Percentiles rank a stretch among this genome's conserved stretches.
Conservation (phyloP, 495 filamentous ascomycete species). For the Neurospora sp. region DNA sequence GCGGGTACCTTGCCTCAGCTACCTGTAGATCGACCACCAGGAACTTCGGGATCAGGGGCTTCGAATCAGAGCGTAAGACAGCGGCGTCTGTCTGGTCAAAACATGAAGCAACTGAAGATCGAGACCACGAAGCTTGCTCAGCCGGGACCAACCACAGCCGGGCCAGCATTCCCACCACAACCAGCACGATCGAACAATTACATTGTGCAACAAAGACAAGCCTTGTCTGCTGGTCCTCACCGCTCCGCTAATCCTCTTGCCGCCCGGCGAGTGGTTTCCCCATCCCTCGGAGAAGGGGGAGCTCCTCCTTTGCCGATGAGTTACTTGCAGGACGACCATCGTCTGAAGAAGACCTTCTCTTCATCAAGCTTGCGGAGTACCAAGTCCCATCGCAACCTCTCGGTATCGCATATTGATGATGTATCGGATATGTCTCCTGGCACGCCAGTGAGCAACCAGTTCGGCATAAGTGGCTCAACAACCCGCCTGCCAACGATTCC, state of each 20-base stretch:
- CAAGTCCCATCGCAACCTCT: constrained; percentile 57
- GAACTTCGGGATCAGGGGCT: constrained; percentile 15
- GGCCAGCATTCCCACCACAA: constrained; percentile 33
- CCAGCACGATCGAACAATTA: constrained; percentile 29
- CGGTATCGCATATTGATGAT: constrained; percentile 60
- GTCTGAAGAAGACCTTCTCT: constrained; percentile 69
- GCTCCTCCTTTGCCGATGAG: constrained; percentile 19
- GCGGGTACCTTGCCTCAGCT: constrained; percentile 21
- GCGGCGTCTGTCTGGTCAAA: constrained; percentile 71
- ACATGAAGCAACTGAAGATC: constrained; percentile 76
- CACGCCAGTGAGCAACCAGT: constrained; percentile 59
- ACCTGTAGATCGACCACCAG: constrained; percentile 15
- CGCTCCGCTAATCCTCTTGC: constrained; percentile 18
- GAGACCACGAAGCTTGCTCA: constrained; percentile 52
- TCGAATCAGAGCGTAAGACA: constrained; percentile 55
- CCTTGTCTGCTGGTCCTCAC: constrained; percentile 29
- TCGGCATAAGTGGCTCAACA: constrained; percentile 39
- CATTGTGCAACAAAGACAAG: constrained; percentile 37
- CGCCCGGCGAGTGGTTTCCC: constrained; percentile 23
- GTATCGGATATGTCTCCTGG: constrained; percentile 55
- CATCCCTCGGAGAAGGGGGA: constrained; percentile 16
- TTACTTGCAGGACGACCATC: constrained; percentile 21
- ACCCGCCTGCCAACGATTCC: constrained; percentile 41
- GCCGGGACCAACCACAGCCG: constrained; percentile 27
- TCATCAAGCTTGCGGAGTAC: constrained; percentile 64